These are phyloP conservation scores for Vigna reflexopilosa DNA, from an alignment of 306 rosid species.

Conservation along the genomic window DNA sequence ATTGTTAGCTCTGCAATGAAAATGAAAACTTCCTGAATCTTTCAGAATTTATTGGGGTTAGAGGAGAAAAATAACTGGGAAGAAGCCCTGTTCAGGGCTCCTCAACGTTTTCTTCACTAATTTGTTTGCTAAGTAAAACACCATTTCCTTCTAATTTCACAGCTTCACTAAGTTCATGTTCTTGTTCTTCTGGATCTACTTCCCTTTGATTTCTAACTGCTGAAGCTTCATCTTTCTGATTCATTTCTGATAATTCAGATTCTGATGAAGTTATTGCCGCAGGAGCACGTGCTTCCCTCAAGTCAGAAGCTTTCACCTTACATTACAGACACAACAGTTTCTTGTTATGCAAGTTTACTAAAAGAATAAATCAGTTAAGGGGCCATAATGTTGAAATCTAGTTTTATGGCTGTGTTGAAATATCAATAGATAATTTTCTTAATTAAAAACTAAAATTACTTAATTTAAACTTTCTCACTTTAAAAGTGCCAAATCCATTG, in stretches of 20 bases:
- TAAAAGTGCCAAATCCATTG: not conserved
- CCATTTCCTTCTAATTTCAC: slow-evolving; percentile 66
- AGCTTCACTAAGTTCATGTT: slow-evolving; percentile 49
- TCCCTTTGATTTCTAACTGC: slow-evolving; percentile 43
- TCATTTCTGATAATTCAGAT: slow-evolving; percentile 50
- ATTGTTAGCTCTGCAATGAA: slow-evolving; percentile 47
- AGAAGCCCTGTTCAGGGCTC: slow-evolving; percentile 45
- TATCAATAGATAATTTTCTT: not conserved
- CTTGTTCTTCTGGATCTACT: slow-evolving; percentile 49
- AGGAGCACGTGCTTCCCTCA: slow-evolving; percentile 47
- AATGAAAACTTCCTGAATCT: slow-evolving; percentile 40
- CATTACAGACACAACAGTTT: slow-evolving; percentile 45
- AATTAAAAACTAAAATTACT: not conserved
- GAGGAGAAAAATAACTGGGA: slow-evolving; percentile 45
- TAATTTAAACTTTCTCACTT: not conserved
- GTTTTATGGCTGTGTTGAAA: not conserved
- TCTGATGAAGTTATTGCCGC: slow-evolving; percentile 45
- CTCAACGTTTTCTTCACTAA: slow-evolving; percentile 51
- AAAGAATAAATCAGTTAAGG: not conserved
- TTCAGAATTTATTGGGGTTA: slow-evolving; percentile 47
- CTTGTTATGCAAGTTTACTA: slow-evolving; percentile 12
- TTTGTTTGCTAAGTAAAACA: slow-evolving; percentile 53
- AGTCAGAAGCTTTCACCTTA: slow-evolving; percentile 80
- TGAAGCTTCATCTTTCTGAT: slow-evolving; percentile 53
- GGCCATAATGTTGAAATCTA: slow-evolving; percentile 22